Conservation (phyloP, 208 protist species). For the Perkinsela sp. region DNA sequence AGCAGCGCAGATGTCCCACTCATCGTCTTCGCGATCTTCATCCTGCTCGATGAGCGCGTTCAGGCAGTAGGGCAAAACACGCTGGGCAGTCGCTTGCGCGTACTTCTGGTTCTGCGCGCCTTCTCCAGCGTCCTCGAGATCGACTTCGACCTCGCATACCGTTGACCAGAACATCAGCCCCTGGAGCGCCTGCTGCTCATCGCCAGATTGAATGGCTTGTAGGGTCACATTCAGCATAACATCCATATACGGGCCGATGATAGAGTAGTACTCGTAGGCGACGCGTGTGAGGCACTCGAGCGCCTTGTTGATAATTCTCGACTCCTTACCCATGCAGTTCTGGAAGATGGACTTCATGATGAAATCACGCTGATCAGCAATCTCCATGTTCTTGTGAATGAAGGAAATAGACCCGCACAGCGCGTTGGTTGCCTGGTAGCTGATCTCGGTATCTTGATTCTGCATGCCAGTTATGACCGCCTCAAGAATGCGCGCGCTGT, state of each 20-base stretch:
- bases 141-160: conserved; percentile 74
- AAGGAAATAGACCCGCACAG: conserved; percentile 83
- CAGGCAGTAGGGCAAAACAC: conserved; percentile 55
- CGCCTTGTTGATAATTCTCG: conserved; percentile 32
- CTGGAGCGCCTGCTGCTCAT: conserved; percentile 66
- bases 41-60: conserved; percentile 62
- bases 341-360: conserved; percentile 66
- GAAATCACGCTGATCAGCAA: conserved; percentile 49
- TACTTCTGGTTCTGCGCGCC: conserved; percentile 25
- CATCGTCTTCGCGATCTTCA: conserved; percentile 62
- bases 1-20: conserved; percentile 74
- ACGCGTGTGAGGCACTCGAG: conserved; percentile 79
- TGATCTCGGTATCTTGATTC: conserved; percentile 32
- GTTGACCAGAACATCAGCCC: conserved; percentile 89
- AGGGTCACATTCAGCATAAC: conserved; percentile 54
- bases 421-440: conserved; percentile 60
- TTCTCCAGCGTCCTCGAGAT: conserved; percentile 31
- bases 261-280: conserved; percentile 75
- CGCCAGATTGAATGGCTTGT: conserved; percentile 52
- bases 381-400: conserved; percentile 71
- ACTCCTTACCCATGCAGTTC: conserved; percentile 10
- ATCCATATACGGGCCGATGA: conserved; percentile 68
- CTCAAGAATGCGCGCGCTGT: conserved; percentile 58
- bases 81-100: conserved; percentile 29
- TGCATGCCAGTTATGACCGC: conserved; percentile 62